A percentile compares a stretch with the other conserved stretches of the same genome.
phyloP scores from a whole-genome alignment of 495 filamentous ascomycete species.

The Tetracladium setigerum region DNA sequence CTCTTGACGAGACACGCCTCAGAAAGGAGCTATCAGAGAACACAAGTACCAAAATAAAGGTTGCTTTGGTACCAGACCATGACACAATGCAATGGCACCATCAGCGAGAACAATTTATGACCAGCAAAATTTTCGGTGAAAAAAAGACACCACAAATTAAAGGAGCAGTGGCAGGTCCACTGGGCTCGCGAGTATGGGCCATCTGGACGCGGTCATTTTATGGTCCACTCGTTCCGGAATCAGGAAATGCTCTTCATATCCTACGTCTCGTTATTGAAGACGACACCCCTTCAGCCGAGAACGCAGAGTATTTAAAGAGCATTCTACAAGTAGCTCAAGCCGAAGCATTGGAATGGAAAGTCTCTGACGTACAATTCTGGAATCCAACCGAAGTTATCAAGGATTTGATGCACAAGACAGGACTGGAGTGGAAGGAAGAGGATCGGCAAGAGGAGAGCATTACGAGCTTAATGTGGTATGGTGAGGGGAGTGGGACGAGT shows the following conservation, averaged over 20 bases:
- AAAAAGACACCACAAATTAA: slow-evolving; percentile 47
- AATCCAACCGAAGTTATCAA: slow-evolving; percentile 34
- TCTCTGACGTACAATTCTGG: slow-evolving; percentile 41
- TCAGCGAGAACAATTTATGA: slow-evolving; percentile 78
- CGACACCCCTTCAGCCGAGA: slow-evolving; percentile 29
- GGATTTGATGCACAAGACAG: slow-evolving; percentile 25
- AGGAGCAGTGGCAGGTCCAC: slow-evolving; percentile 55
- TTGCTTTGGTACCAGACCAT: slow-evolving; percentile 68
- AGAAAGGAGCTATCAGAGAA: slow-evolving; percentile 26
- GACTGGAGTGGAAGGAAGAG: slow-evolving; percentile 29
- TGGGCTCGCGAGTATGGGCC: slow-evolving; percentile 59
- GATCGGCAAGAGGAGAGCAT: slow-evolving; percentile 44
- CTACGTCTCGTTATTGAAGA: slow-evolving; percentile 71
- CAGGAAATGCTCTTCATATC: slow-evolving; percentile 67
- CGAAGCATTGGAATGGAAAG: slow-evolving; percentile 35
- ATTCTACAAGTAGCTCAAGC: slow-evolving; percentile 32
- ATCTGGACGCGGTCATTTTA: slow-evolving; percentile 74
- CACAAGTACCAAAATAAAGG: slow-evolving; percentile 30
- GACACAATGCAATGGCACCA: slow-evolving; percentile 79
- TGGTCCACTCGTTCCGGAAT: slow-evolving; percentile 22
- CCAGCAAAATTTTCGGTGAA: slow-evolving; percentile 38
- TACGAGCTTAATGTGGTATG: slow-evolving; percentile 47
- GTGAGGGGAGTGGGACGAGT: slow-evolving; percentile 24
- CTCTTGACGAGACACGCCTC: slow-evolving; percentile 45
- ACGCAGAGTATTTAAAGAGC: slow-evolving; percentile 30